Percentiles rank a stretch among this genome's conserved stretches.
Evolutionary conservation across 2,329 filamentous ascomycete genomes (phyloP).

Genomic region (Nemania serpens): DNA sequence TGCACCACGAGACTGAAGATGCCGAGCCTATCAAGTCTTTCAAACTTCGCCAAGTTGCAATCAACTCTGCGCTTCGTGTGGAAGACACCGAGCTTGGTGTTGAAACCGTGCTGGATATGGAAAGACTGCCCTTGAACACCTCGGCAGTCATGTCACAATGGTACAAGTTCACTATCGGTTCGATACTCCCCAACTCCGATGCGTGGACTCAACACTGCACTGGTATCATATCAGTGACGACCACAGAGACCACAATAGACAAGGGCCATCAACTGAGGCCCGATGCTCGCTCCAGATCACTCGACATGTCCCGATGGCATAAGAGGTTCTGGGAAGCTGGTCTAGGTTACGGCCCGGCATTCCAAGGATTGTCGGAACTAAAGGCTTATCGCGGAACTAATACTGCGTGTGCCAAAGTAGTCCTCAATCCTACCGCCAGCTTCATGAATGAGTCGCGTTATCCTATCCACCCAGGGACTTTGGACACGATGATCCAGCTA

Average conservation of each 20-base stretch:
- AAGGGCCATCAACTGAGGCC: not conserved
- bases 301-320: constrained; percentile 19
- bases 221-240: not conserved
- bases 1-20: constrained; percentile 11
- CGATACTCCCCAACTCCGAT: constrained; percentile 1
- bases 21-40: constrained; percentile 15
- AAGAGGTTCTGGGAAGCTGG: constrained; percentile 6
- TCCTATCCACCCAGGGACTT: constrained; percentile 14
- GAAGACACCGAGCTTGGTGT: constrained; percentile 18
- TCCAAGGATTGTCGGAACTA: constrained; percentile 14
- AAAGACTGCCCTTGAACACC: constrained; percentile 5
- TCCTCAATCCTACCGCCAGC: constrained; percentile 7
- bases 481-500: constrained; percentile 18
- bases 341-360: constrained; percentile 16
- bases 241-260: not conserved
- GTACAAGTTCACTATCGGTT: constrained; percentile 24
- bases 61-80: constrained; percentile 17
- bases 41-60: constrained; percentile 19
- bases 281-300: constrained; percentile 10
- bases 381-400: constrained; percentile 3
- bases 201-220: constrained; percentile 21
- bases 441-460: constrained; percentile 10
- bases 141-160: constrained; percentile 8
- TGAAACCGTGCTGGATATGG: constrained; percentile 24
- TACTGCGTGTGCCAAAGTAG: constrained; percentile 8